A percentile compares a stretch with the other conserved stretches of the same genome.
These are phyloP conservation scores for Asterophora lycoperdoides DNA, from an alignment of 768 basidiomycete species.

Conservation along the genomic window DNA sequence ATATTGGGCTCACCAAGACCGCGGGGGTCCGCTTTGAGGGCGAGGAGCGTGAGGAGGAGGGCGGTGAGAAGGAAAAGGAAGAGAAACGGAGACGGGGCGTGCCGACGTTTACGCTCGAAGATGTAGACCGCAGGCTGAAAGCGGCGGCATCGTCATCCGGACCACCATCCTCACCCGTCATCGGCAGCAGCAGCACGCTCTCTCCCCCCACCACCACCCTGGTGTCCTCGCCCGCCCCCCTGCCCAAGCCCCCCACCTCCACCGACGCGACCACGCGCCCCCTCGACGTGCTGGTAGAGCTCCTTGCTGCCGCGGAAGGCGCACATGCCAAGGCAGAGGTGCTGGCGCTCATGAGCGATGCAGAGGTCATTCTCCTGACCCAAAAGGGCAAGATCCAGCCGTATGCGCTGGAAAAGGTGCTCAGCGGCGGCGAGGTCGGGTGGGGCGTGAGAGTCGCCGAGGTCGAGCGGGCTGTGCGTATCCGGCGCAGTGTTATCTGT, in stretches of 20 bases:
- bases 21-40: conserved; percentile 13
- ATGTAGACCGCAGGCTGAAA: conserved; percentile 49
- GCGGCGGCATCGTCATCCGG: neutral
- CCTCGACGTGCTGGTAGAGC: conserved; percentile 71
- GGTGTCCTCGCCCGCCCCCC: conserved; percentile 9
- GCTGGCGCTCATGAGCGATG: conserved; percentile 71
- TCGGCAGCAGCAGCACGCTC: conserved; percentile 1
- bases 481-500: conserved; percentile 90
- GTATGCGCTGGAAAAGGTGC: conserved; percentile 93
- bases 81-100: neutral
- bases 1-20: conserved; percentile 18
- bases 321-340: conserved; percentile 39
- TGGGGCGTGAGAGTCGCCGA: conserved; percentile 32
- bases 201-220: conserved; percentile 6
- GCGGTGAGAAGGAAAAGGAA: conserved; percentile 11
- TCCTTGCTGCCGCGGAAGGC: conserved; percentile 72
- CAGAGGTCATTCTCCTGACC: conserved; percentile 84
- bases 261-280: conserved; percentile 36
- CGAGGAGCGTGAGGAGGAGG: conserved; percentile 18
- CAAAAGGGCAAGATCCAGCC: conserved; percentile 91
- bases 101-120: conserved; percentile 50
- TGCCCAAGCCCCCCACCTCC: neutral
- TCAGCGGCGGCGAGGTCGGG: conserved; percentile 57
- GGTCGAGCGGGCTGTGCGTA: conserved; percentile 77
- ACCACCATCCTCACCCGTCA: neutral